These are phyloP conservation scores for Acanthamoeba culbertsoni DNA, from an alignment of 208 protist species.

Conservation along the genomic window DNA sequence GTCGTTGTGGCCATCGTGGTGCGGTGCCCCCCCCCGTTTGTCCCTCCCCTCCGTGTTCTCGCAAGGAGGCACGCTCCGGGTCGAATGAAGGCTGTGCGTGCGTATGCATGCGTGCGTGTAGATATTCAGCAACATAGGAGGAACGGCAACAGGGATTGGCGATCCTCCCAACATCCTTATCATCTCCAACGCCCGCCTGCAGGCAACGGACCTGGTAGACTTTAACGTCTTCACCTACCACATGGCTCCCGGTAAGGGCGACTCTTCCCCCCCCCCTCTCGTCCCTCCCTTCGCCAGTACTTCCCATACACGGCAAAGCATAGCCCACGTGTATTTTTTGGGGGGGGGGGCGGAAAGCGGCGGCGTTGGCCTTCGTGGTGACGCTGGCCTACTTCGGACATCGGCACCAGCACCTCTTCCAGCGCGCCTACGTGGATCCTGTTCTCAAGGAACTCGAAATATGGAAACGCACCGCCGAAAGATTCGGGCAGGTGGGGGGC, in stretches of 20 bases:
- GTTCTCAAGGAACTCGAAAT: neutral
- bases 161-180: constrained; percentile 85
- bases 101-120: neutral
- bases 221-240: neutral
- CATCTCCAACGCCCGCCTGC: constrained; percentile 58
- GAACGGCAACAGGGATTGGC: constrained; percentile 75
- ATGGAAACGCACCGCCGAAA: constrained; percentile 6
- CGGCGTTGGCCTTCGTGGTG: neutral
- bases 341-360: neutral
- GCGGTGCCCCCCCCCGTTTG: neutral
- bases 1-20: constrained; percentile 78
- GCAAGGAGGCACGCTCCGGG: too few species aligned
- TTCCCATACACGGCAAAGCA: neutral
- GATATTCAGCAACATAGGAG: constrained; percentile 76
- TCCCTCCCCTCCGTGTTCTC: neutral
- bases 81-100: too few species aligned
- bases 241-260: neutral
- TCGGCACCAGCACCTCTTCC: neutral
- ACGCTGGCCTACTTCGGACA: neutral
- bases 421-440: neutral
- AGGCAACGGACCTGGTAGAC: neutral
- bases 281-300: neutral
- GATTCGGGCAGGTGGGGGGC: neutral
- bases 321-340: neutral
- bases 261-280: neutral